Evolutionary conservation across 2,329 filamentous ascomycete species (phyloP), one percentile per base, ranked within the genome.

Genomic region (Myriosclerotinia duriaeana): DNA sequence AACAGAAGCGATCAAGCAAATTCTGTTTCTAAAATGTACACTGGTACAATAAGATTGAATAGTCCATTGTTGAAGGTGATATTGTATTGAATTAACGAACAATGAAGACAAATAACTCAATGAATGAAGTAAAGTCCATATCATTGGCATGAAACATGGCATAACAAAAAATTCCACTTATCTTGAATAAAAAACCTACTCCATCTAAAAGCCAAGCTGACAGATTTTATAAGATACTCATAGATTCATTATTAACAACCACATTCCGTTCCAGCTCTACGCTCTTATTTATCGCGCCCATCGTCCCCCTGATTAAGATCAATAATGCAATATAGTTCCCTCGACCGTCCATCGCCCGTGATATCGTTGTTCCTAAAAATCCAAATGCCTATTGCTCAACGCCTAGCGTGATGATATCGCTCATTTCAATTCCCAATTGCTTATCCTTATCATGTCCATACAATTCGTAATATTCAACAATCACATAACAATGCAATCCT

Each of bases 401-500:
- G 9, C 60, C 60, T 42, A 26, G 22, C 26, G 42, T 22, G 11
- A 40, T 44, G 38, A 42, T 38, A 42, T n/a, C 44, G 26, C 44
- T 42, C 40, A 22, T 5, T 36, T 46, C 48, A 46, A 8, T 52
- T 61, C 46, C 26, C 38, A 53, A 53, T 22, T 42, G 40, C 64
- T 12, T 54, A 30, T 34, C 6, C 38, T 12, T 36, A 5, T 50
- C 62, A 7, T 38, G 44, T 53, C 22, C 64, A 53, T 61, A 22
- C n/a, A 54, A 11, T 40, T 53, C 34, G 7, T 17, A 42, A 54
- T 30, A 63, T 20, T 26, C 48, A 61, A 64, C n/a, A 56, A 55
- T 69, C 61, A 75, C 72, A 74, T 74, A 56, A 74, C 58, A 61
- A 70, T 60, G 69, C 73, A 75, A 63, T 74, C 72, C 54, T 67